Base-by-base conservation (phyloP, 2,329 filamentous ascomycete species). In the Lachnellula hyalina region DNA sequence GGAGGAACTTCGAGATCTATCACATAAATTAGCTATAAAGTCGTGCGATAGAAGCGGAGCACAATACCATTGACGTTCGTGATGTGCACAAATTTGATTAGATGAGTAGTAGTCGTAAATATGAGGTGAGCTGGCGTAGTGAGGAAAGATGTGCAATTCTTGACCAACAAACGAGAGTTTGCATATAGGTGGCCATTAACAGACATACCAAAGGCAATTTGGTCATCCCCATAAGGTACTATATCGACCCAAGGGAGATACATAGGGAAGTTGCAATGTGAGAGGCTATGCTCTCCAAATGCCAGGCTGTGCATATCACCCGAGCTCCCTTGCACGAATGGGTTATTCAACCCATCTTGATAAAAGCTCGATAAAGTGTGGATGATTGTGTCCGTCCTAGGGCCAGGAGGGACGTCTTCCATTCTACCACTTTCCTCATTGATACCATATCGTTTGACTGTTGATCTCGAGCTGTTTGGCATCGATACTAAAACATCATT, bases 21-120 rank as follows among this genome's bases (percentile, higher is more conserved):
- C 49, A n/a, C 49, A n/a, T 0, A 23, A 48, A 23, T 63, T 49
- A 55, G 51, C 21, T n/a, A 5, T 19, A 34, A 19, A 40, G 7
- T 21, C n/a, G 34, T 17, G 12, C 14, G 28, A 9, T 0, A 44
- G 5, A 19, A 3, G 19, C 36, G 19, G 8, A 34, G 5, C 14
- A 36, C 64, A 74, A 60, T 76, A 89, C 87, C 83, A 61, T 90
- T 77, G 15, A 81, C 62, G 55, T 76, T 73, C 3, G 82, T 79
- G 48, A 97, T 74, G 70, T 99, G 93, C 14, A 96, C 86, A 71
- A 96, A 96, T 71, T 99, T 99, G 59, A 99, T 78, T 3, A 96
- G 77, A 69, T 97, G 92, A 61, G 91, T 91, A 56, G 86, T 91
- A 0, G 94, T 99, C 0, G 94, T 99, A 67, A 93, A 91, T 55